Conservation (phyloP, 495 filamentous ascomycete species). For the Tuber calosporum region DNA sequence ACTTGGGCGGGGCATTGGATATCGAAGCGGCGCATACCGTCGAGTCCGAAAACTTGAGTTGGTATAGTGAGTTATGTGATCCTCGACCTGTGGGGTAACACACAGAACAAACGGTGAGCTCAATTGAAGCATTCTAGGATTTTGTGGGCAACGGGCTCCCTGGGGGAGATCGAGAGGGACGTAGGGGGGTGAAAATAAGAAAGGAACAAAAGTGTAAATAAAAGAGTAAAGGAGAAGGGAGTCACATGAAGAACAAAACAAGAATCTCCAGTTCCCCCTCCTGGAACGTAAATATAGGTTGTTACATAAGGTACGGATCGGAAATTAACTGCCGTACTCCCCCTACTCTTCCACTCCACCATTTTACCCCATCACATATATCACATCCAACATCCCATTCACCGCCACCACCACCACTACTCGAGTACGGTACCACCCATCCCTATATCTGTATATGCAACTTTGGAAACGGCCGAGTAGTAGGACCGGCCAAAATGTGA, state of each 20-base stretch:
- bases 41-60: conserved; percentile 36
- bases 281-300: conserved; percentile 20
- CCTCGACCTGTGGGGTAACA: conserved; percentile 34
- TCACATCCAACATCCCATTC: conserved; percentile 8
- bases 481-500: conserved; percentile 6
- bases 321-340: conserved; percentile 19
- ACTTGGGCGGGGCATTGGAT: conserved; percentile 39
- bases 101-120: conserved; percentile 16
- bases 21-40: conserved; percentile 41
- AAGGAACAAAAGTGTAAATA: conserved; percentile 2
- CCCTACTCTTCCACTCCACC: neutral
- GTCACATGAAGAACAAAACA: conserved; percentile 28
- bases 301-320: conserved; percentile 12
- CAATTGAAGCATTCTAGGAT: conserved; percentile 24
- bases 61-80: conserved; percentile 41
- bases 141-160: conserved; percentile 14
- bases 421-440: neutral
- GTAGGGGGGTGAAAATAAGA: conserved; percentile 14
- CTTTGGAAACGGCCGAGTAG: neutral
- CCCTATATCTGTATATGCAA: conserved; percentile 1
- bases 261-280: neutral
- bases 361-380: neutral
- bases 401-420: neutral
- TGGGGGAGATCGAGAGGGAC: conserved; percentile 9
- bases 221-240: conserved; percentile 11